Percentiles rank a stretch among this genome's conserved stretches.
These are phyloP conservation scores for Hypsizygus marmoreus DNA, from an alignment of 768 basidiomycete species.

Conservation along the genomic window DNA sequence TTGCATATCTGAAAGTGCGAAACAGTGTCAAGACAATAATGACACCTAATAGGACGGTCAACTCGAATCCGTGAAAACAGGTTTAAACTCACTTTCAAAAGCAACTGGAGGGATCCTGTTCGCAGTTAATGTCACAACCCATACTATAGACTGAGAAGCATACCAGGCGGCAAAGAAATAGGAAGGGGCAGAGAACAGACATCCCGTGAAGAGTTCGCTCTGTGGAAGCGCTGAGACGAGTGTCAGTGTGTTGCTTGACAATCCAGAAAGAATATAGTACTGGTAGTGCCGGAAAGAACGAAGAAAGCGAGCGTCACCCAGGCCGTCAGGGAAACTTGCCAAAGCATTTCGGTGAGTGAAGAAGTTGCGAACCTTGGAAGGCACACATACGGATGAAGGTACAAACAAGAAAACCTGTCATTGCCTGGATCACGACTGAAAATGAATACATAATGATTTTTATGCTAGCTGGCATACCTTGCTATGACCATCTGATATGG, in stretches of 20 bases:
- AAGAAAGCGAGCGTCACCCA: constrained; percentile 7
- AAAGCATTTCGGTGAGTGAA: not conserved
- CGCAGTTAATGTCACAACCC: not conserved
- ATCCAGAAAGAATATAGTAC: constrained; percentile 2
- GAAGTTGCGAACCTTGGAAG: not conserved
- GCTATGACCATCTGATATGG: constrained; percentile 12
- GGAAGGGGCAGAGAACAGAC: constrained; percentile 15
- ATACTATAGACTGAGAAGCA: not conserved
- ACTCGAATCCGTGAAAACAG: not conserved
- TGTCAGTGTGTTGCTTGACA: not conserved
- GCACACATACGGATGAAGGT: constrained; percentile 2
- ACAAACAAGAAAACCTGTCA: constrained; percentile 1
- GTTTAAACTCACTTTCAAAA: constrained; percentile 20
- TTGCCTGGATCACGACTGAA: not conserved
- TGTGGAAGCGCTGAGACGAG: constrained; percentile 11
- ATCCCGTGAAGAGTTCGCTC: constrained; percentile 18
- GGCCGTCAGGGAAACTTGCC: not conserved
- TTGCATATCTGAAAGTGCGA: constrained; percentile 14
- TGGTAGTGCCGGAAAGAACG: constrained; percentile 5
- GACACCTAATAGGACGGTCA: constrained; percentile 9
- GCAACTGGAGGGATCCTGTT: constrained; percentile 22
- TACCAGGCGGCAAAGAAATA: constrained; percentile 22
- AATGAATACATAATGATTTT: not conserved
- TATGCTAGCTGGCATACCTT: constrained; percentile 4
- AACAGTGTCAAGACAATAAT: constrained; percentile 20